Base-by-base conservation (phyloP, 768 basidiomycete species). In the Myochromella boudieri region DNA sequence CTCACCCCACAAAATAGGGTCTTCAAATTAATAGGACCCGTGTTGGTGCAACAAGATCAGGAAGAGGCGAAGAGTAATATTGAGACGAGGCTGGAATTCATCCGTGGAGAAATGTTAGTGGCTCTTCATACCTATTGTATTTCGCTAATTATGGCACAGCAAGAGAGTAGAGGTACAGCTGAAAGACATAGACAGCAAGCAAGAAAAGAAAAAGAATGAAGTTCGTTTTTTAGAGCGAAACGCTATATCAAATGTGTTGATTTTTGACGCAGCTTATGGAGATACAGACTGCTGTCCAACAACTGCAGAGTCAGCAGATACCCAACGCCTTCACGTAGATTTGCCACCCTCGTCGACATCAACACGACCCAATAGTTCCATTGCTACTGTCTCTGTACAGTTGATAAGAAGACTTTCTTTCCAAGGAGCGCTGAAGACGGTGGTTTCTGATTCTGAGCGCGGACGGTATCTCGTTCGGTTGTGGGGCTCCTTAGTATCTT, bases 11-110 rank as follows among this genome's bases (percentile, higher is more conserved):
- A 83, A 49, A 95, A 94, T 61, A 77, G 75, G 12, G 80, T 98
- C 6, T 98, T 84, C 75, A 98, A 97, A 71, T 80, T 90, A 24
- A 78, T 95, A 29, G 95, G 95, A 1, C 91, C 93, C 1, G 87
- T 95, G 5, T 78, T 97, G 21, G 84, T 97, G 7, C 81, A 86
- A 57, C 95, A 97, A 67, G 94, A 97, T 55, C 84, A 86, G 59
- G 67, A 67, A 5, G 95, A 97, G 55, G 95, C 94, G 25, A 88
- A 87, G 63, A 71, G 68, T 53, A 97, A 91, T 59, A 90, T 98
- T 18, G 83, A 92, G 56, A 95, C 88, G 38, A 84, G 95, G 7
- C 68, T 98, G 26, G 89, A 90, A 48, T 95, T 91, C 68, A 98
- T 97, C 59, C 75, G 69, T 34, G 69, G 82, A 46, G 94, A 97